Percentiles rank a stretch among this genome's conserved stretches.
phyloP scores from a whole-genome alignment of 2,329 filamentous ascomycete genomes.

The Calonectria multiphialidica region DNA sequence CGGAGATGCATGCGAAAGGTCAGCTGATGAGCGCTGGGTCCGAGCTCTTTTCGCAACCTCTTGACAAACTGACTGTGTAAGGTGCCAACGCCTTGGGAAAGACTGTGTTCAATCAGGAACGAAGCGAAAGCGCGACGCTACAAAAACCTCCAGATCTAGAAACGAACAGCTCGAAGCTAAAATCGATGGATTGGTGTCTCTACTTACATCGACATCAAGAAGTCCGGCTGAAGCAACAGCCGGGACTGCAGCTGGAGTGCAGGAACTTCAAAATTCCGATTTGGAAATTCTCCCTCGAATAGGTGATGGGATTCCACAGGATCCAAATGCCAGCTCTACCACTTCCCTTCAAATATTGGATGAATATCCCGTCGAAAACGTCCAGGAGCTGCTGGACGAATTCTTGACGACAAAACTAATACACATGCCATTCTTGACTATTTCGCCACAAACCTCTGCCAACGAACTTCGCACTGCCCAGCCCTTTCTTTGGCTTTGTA shows the following conservation, averaged over 20 bases:
- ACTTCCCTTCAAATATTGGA: not conserved
- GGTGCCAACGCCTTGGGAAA: not conserved
- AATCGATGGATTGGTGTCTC: slow-evolving; percentile 6
- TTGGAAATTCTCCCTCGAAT: not conserved
- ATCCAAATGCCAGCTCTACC: not conserved
- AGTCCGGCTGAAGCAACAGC: not conserved
- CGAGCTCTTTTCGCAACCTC: not conserved
- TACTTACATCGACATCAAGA: not conserved
- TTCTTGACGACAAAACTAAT: not conserved
- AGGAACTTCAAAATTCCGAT: not conserved
- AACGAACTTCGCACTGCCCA: not conserved
- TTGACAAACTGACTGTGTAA: not conserved
- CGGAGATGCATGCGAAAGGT: slow-evolving; percentile 1
- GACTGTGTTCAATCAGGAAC: not conserved
- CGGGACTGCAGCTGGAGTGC: not conserved
- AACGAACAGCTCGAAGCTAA: slow-evolving; percentile 1
- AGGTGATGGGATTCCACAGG: not conserved
- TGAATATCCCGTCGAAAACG: not conserved
- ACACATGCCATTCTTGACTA: not conserved
- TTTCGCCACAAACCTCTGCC: not conserved
- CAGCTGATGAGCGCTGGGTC: not conserved
- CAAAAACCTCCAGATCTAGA: not conserved
- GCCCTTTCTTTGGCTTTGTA: slow-evolving; percentile 11
- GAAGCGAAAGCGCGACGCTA: slow-evolving; percentile 1
- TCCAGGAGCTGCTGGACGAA: not conserved